Conservation (phyloP, 805 yeast species). For the Ogataea nonfermentans region DNA sequence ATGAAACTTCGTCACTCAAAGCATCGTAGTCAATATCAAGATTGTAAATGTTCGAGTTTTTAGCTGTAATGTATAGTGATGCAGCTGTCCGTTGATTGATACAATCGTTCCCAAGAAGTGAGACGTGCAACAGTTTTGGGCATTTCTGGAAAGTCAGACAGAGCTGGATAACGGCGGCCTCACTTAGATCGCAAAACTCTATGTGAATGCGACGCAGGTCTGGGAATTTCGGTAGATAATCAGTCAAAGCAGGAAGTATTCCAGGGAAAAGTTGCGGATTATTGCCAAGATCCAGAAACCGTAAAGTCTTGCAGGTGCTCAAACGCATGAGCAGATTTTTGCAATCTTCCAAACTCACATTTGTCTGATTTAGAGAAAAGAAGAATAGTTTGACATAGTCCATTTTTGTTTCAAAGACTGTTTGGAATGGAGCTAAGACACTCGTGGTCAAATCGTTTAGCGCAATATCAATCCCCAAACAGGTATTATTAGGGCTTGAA, state of each 20-base stretch:
- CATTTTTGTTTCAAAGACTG: conserved; percentile 34
- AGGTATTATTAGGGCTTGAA: conserved; percentile 40
- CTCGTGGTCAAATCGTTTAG: conserved; percentile 50
- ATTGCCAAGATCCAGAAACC: conserved; percentile 54
- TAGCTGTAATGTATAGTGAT: conserved; percentile 49
- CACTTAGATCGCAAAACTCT: conserved; percentile 50
- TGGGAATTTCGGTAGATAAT: conserved; percentile 44
- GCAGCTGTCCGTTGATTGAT: conserved; percentile 45
- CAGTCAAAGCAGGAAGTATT: conserved; percentile 43
- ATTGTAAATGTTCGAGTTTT: conserved; percentile 46
- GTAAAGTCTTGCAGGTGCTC: conserved; percentile 38
- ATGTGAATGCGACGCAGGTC: conserved; percentile 51
- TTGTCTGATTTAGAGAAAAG: conserved; percentile 52
- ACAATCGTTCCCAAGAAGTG: conserved; percentile 50
- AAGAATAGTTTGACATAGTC: conserved; percentile 40
- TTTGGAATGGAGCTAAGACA: conserved; percentile 45
- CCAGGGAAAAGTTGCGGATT: conserved; percentile 52
- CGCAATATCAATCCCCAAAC: conserved; percentile 56
- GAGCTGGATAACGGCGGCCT: conserved; percentile 47
- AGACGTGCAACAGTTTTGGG: conserved; percentile 49
- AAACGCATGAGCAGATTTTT: conserved; percentile 40
- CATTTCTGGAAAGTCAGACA: conserved; percentile 48
- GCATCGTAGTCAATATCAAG: conserved; percentile 55
- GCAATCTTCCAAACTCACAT: conserved; percentile 39
- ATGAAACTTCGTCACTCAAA: conserved; percentile 49